Percentiles rank a stretch among this genome's conserved stretches.
Conservation (phyloP, 345 rosid species). For the Pseudoturritis turrita region DNA sequence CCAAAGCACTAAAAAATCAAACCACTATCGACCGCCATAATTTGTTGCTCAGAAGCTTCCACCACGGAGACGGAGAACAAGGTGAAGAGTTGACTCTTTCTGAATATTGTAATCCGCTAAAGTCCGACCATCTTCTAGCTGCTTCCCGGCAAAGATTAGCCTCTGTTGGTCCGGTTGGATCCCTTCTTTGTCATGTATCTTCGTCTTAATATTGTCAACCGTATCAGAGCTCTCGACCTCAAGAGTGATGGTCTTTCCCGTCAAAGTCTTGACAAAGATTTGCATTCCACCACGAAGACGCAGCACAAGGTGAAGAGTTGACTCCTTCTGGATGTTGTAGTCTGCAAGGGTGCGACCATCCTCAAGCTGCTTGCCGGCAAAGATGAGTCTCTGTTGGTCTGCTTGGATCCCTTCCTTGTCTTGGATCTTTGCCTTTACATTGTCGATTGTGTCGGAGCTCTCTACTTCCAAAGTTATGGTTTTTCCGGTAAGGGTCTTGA, state of each 20-base stretch:
- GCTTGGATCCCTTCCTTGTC: not conserved
- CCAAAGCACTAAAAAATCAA: no score
- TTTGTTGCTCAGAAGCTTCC: constrained; percentile 8
- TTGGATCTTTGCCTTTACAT: not conserved
- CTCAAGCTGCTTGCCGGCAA: constrained; percentile 3
- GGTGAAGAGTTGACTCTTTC: not conserved
- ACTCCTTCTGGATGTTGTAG: constrained; percentile 20
- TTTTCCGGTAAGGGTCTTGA: not conserved
- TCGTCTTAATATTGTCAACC: not conserved
- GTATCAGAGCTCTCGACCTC: not conserved
- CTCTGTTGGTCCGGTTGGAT: not conserved
- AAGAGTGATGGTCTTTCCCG: not conserved
- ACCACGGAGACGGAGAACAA: constrained; percentile 25
- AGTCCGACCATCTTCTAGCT: not conserved
- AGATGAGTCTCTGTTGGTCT: not conserved
- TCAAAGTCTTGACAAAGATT: not conserved
- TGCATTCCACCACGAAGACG: constrained; percentile 7
- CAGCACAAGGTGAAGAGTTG: not conserved
- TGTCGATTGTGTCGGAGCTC: not conserved
- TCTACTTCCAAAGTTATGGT: not conserved
- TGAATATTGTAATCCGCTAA: constrained; percentile 4
- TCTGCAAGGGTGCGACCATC: constrained; percentile 12
- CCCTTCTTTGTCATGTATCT: not conserved
- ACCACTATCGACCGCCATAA: no score
- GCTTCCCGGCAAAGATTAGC: not conserved